Conservation (phyloP, 306 rosid species). For the Casuarina equisetifolia region DNA sequence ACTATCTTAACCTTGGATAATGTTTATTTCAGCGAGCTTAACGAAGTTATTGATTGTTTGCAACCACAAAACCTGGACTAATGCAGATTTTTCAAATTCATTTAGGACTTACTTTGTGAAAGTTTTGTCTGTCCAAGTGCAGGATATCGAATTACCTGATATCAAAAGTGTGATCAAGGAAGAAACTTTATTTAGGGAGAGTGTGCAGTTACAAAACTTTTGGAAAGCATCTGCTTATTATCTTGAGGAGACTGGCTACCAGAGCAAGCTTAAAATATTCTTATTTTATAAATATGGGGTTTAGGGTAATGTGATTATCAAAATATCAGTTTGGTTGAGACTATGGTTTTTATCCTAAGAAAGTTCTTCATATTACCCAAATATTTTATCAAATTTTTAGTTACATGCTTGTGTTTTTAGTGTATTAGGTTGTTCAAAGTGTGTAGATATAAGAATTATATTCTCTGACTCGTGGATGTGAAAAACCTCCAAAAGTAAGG, state of each 20-base stretch:
- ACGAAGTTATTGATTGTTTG: not conserved
- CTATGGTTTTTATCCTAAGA: not conserved
- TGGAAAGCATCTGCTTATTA: conserved; percentile 57
- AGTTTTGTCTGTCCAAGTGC: conserved; percentile 22
- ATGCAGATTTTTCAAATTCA: not conserved
- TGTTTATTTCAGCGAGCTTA: not conserved
- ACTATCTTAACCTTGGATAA: not conserved
- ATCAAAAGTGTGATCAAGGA: conserved; percentile 27
- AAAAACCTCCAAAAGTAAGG: too few species aligned
- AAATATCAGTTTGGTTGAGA: not conserved
- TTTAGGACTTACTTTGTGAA: not conserved
- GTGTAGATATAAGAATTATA: too few species aligned
- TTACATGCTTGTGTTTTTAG: not conserved
- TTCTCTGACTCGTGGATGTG: too few species aligned
- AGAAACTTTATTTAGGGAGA: conserved; percentile 23
- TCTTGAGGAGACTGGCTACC: conserved; percentile 39
- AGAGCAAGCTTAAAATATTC: conserved; percentile 24
- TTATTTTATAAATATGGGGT: conserved; percentile 7
- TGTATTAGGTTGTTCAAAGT: not conserved
- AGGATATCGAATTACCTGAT: conserved; percentile 46
- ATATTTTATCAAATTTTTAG: not conserved
- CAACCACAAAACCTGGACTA: too few species aligned
- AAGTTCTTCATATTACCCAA: not conserved
- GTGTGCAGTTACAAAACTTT: conserved; percentile 26
- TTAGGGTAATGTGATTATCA: not conserved